These are phyloP conservation scores for Penicillium sclerotiorum DNA, from an alignment of 2,329 filamentous ascomycete species.

Conservation along the genomic window DNA sequence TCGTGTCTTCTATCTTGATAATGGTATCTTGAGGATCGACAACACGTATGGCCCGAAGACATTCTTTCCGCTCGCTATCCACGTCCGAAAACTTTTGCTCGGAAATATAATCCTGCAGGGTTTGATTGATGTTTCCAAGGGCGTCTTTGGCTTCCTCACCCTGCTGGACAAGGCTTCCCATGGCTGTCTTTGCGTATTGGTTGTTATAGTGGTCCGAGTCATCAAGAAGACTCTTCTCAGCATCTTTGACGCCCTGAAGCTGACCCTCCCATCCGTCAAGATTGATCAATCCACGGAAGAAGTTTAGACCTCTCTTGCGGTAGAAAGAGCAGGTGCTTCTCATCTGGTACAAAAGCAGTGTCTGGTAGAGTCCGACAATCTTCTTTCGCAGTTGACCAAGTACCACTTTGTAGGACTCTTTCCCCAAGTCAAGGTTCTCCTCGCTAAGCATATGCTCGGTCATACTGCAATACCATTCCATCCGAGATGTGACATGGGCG, in stretches of 20 bases:
- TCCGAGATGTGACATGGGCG: neutral
- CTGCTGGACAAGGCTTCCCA: neutral
- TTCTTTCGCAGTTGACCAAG: neutral
- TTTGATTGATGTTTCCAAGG: neutral
- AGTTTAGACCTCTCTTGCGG: neutral
- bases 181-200: neutral
- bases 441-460: neutral
- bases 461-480: neutral
- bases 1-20: neutral
- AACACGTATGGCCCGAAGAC: neutral
- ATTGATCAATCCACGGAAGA: neutral
- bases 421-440: neutral
- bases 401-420: neutral
- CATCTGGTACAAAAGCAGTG: neutral
- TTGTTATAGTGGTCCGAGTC: neutral
- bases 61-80: neutral
- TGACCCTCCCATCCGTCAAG: constrained; percentile 56
- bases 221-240: constrained; percentile 39
- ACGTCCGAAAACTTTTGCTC: neutral
- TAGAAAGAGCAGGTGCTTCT: neutral
- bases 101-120: neutral
- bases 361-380: neutral
- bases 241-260: constrained; percentile 76
- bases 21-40: neutral
- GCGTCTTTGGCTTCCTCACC: neutral